These are phyloP conservation scores for Chrysosporium keratinophilum DNA, from an alignment of 2,329 filamentous ascomycete species.

Conservation along the genomic window DNA sequence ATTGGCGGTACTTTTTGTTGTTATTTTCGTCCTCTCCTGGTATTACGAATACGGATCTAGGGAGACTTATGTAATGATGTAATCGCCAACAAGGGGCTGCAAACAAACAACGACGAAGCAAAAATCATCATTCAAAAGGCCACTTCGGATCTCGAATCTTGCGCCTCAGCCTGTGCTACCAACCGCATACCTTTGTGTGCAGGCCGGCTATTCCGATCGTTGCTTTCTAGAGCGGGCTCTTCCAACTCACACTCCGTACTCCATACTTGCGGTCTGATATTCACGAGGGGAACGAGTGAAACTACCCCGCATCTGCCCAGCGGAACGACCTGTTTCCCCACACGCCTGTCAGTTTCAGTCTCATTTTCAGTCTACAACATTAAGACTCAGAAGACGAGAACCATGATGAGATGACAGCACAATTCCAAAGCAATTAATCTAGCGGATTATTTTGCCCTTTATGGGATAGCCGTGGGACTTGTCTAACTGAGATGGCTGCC, in stretches of 20 bases:
- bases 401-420: background rate
- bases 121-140: too few relatives aligned
- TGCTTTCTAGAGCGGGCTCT: too few relatives aligned
- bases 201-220: too few relatives aligned
- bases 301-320: background rate
- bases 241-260: too few relatives aligned
- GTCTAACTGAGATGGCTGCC: too few relatives aligned
- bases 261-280: too few relatives aligned
- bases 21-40: background rate
- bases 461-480: background rate
- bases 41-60: background rate
- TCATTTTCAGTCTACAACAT: background rate
- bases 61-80: background rate
- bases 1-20: background rate
- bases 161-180: too few relatives aligned
- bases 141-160: too few relatives aligned
- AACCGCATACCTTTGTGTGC: too few relatives aligned
- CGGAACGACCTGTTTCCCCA: background rate
- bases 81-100: too few relatives aligned
- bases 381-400: background rate
- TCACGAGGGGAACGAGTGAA: background rate
- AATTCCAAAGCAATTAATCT: background rate
- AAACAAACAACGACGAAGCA: too few relatives aligned
- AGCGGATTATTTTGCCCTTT: background rate
- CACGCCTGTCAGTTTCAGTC: too few relatives aligned